phyloP scores from a whole-genome alignment of 2,329 filamentous ascomycete genomes.

The Monosporascus sp. region DNA sequence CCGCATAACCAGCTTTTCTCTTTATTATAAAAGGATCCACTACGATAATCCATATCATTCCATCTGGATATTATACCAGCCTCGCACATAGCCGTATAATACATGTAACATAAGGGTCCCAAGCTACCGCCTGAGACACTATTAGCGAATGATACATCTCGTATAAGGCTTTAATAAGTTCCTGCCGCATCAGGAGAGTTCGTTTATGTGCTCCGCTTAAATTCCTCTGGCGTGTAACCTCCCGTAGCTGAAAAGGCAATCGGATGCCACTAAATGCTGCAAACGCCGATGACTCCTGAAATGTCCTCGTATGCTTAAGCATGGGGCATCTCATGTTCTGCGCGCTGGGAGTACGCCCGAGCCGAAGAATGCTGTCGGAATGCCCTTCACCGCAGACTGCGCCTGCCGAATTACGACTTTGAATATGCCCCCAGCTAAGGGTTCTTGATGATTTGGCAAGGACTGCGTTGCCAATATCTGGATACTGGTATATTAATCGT shows the following conservation, averaged over 20 bases:
- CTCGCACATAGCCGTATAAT: no score
- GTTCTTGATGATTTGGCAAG: constrained; percentile 56
- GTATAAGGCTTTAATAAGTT: no score
- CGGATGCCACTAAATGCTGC: constrained; percentile 38
- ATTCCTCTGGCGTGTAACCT: constrained; percentile 28
- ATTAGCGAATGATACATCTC: no score
- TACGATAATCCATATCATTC: no score
- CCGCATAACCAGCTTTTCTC: no score
- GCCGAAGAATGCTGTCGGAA: constrained; percentile 56
- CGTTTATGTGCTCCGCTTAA: neutral
- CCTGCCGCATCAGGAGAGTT: no score
- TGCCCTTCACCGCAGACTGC: constrained; percentile 53
- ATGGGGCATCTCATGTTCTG: constrained; percentile 32
- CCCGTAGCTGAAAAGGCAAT: constrained; percentile 49
- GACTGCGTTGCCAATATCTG: constrained; percentile 66
- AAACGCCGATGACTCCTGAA: constrained; percentile 43
- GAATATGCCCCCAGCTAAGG: constrained; percentile 61
- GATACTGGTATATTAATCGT: constrained; percentile 4
- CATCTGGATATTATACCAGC: no score
- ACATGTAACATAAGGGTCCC: no score
- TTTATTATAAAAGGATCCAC: no score
- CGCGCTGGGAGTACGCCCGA: constrained; percentile 33
- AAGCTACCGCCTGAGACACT: no score
- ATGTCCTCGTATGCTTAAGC: constrained; percentile 45
- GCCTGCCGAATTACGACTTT: constrained; percentile 60